Evolutionary conservation across 345 rosid species (phyloP).

Genomic region (Rhodamnia rubescens): DNA sequence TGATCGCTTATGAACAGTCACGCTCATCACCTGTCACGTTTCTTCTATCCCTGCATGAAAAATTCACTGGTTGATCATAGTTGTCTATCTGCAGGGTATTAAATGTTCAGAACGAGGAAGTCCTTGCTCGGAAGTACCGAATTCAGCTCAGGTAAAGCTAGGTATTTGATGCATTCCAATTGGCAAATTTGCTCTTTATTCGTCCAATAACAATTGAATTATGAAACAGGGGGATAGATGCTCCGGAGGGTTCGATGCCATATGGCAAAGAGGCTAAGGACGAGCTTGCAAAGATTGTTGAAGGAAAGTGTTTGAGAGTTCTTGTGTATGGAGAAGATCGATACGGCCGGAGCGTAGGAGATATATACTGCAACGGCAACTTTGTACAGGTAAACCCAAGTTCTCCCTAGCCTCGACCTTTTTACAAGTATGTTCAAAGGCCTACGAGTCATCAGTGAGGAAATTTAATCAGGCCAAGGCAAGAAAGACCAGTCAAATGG

Average conservation of each 20-base stretch:
- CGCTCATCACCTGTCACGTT: neutral
- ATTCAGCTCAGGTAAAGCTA: constrained; percentile 44
- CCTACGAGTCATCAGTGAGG: neutral
- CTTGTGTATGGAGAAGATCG: constrained; percentile 57
- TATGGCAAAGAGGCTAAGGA: constrained; percentile 65
- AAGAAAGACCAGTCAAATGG: neutral
- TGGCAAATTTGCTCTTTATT: neutral
- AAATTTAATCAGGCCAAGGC: neutral
- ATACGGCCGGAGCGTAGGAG: constrained; percentile 62
- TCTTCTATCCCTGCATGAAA: neutral
- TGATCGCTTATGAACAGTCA: neutral
- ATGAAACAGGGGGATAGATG: constrained; percentile 66
- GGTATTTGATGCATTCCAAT: neutral
- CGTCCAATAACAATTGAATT: neutral
- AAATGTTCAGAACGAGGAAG: constrained; percentile 32
- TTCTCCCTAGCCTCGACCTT: neutral
- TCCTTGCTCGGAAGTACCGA: constrained; percentile 68
- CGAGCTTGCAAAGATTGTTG: constrained; percentile 46
- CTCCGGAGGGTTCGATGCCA: constrained; percentile 74
- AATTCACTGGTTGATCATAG: neutral
- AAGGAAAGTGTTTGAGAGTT: constrained; percentile 56
- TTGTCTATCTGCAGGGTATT: constrained; percentile 22
- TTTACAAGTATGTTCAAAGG: neutral
- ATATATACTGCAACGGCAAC: constrained; percentile 57
- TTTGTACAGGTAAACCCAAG: constrained; percentile 38